Evolutionary conservation across 148 eudicot genomes (phyloP), one percentile per base, ranked within the genome.

Genomic region (Polygonum maritimum): DNA sequence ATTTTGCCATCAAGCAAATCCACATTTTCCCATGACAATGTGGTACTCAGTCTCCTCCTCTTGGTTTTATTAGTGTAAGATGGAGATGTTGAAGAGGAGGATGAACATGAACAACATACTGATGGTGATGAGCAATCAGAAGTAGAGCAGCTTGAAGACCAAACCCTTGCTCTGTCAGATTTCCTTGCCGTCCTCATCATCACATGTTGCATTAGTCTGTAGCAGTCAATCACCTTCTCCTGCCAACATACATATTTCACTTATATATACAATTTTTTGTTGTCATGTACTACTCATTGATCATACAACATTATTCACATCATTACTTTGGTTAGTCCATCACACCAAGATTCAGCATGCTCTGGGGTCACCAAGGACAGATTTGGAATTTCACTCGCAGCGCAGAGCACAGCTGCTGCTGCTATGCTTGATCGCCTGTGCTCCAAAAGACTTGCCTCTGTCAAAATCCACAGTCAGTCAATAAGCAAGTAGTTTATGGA

Each of bases 351-450:
- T 63, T 84, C 89, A 63, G 93, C 92, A 79, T 82, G 86, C 70
- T 87, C 87, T 71, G 87, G 90, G 76, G 90, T 85, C 22, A 87
- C 80, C 76, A 81, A 81, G 67, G 98, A 91, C 78, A 94, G 86
- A 45, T 80, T 86, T 40, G 98, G 94, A 33, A 90, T 70, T 74
- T 90, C 93, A 81, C 81, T 88, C 74, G 97, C 88, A 77, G 98
- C 95, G 81, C 91, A 90, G 54, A 90, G 91, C 74, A 89, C 85
- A 65, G 98, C 79, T 71, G 93, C 87, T 75, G 94, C 92, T 36
- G 95, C 97, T 75, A 94, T 88, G 88, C 90, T 90, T 74, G 98
- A 94, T 82, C 97, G 95, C 89, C 90, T 81, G 77, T 85, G 83
- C 84, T 88, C 97, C 44, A 86, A 77, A 70, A 88, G 82, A 79